Conservation (phyloP, 2,329 filamentous ascomycete species). For the Penicillium freii region DNA sequence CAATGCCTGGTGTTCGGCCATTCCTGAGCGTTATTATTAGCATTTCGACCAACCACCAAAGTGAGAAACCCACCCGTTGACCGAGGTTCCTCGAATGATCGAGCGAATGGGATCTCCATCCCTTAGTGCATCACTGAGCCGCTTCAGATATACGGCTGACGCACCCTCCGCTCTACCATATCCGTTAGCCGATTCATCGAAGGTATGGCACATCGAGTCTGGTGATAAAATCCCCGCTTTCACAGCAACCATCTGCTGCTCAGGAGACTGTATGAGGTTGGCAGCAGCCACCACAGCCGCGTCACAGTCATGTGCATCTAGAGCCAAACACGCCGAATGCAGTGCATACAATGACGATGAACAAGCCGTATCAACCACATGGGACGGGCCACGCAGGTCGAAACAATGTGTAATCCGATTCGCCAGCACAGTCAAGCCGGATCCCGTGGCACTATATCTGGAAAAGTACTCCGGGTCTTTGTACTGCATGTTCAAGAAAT, state of each 20-base stretch:
- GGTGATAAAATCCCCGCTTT: slow-evolving; percentile 7
- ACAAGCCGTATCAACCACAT: slow-evolving; percentile 6
- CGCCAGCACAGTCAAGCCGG: background rate
- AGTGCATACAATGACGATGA: background rate
- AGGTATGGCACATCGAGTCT: slow-evolving; percentile 9
- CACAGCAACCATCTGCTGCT: background rate
- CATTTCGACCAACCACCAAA: background rate
- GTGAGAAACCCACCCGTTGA: background rate
- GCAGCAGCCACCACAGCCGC: slow-evolving; percentile 2
- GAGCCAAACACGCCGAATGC: background rate
- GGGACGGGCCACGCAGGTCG: background rate
- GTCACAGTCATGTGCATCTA: background rate
- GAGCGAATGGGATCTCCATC: slow-evolving; percentile 22
- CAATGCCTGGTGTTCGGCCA: background rate
- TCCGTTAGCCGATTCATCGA: slow-evolving; percentile 16
- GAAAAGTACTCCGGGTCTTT: background rate
- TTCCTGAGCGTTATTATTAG: background rate
- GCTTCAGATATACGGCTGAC: slow-evolving; percentile 20
- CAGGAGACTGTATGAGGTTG: background rate
- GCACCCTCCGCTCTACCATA: slow-evolving; percentile 24
- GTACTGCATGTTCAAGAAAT: background rate
- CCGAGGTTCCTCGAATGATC: slow-evolving; percentile 17
- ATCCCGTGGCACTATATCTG: background rate
- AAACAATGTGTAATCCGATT: slow-evolving; percentile 5
- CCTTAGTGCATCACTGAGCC: slow-evolving; percentile 14